Evolutionary conservation across 2,329 filamentous ascomycete species (phyloP).

Genomic region (Colletotrichum eremochloae): DNA sequence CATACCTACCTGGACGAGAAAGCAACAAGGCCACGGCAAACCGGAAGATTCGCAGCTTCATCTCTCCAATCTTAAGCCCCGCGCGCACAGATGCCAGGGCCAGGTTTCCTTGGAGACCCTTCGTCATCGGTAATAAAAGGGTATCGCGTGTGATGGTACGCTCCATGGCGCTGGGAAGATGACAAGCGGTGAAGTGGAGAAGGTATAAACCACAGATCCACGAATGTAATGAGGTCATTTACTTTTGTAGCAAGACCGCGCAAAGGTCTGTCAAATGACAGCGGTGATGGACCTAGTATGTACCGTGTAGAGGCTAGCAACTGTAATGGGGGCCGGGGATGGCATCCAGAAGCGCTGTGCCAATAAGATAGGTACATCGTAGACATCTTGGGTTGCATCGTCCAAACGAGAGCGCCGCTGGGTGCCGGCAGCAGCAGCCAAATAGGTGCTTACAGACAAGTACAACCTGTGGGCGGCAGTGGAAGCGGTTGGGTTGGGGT

Average conservation of each 20-base stretch:
- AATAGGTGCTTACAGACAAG: neutral
- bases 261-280: conserved; percentile 22
- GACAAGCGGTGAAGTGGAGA: conserved; percentile 6
- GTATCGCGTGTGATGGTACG: conserved; percentile 22
- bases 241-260: conserved; percentile 10
- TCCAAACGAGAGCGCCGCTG: conserved; percentile 12
- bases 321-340: conserved; percentile 9
- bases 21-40: conserved; percentile 26
- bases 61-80: conserved; percentile 16
- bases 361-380: neutral
- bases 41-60: conserved; percentile 28
- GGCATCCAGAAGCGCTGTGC: conserved; percentile 15
- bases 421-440: conserved; percentile 4
- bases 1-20: neutral
- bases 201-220: conserved; percentile 1
- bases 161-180: neutral
- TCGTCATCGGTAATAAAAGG: conserved; percentile 34
- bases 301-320: neutral
- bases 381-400: conserved; percentile 20
- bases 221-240: conserved; percentile 41
- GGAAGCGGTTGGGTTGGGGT: neutral
- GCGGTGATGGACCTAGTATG: conserved; percentile 10
- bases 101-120: conserved; percentile 18
- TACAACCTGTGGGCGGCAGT: conserved; percentile 4
- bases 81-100: conserved; percentile 14